phyloP scores from a whole-genome alignment of 139 green algal species.

The Prasinococcaceae sp. region DNA sequence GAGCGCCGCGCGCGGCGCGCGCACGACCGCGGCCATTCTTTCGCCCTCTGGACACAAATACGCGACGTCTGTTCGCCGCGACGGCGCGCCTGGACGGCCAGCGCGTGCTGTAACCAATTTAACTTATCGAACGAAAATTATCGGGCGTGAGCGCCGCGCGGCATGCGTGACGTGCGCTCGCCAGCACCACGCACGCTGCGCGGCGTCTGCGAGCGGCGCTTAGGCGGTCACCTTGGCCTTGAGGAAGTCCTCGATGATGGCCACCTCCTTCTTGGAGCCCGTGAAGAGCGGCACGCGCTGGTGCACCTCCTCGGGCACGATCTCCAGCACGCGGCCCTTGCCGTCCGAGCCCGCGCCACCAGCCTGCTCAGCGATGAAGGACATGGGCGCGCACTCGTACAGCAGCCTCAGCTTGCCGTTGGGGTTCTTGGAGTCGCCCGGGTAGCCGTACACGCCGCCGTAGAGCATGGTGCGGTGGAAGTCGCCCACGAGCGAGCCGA shows the following conservation, averaged over 20 bases:
- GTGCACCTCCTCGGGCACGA: constrained; percentile 48
- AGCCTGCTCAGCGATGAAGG: constrained; percentile 64
- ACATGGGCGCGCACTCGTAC: constrained; percentile 97
- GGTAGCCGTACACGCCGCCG: constrained; percentile 96
- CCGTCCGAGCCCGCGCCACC: constrained; percentile 58
- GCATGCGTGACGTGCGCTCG: too few species aligned
- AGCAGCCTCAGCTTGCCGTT: constrained; percentile 95
- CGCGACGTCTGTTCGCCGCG: too few species aligned
- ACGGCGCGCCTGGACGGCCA: too few species aligned
- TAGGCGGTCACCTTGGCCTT: too few species aligned
- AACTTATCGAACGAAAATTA: too few species aligned
- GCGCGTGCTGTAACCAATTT: too few species aligned
- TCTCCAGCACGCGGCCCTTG: constrained; percentile 50
- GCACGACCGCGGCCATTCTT: not conserved
- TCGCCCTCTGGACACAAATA: too few species aligned
- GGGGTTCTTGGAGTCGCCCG: constrained; percentile 74
- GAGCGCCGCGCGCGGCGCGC: not conserved
- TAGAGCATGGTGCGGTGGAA: constrained; percentile 94
- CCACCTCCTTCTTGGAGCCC: constrained; percentile 77
- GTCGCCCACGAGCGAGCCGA: constrained; percentile 86
- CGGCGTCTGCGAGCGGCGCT: too few species aligned
- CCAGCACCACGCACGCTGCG: too few species aligned
- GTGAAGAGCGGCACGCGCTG: constrained; percentile 61
- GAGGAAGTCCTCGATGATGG: constrained; percentile 87
- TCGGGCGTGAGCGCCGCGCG: too few species aligned